These are phyloP conservation scores for Trichocomaceae sp. DNA, from an alignment of 2,329 filamentous ascomycete genomes.

Conservation along the genomic window DNA sequence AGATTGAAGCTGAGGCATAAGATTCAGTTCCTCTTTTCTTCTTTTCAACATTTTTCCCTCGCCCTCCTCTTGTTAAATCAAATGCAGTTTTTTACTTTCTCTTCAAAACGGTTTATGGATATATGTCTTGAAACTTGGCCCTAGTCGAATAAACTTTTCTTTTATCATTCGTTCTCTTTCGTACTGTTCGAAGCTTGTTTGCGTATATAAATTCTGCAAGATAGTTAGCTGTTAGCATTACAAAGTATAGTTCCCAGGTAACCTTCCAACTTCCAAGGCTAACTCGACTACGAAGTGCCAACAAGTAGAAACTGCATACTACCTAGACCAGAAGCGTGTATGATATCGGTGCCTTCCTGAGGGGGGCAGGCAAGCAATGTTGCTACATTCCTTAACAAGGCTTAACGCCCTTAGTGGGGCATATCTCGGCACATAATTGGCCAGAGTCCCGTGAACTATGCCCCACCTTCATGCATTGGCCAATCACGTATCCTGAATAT, in stretches of 20 bases:
- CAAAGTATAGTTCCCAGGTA: too few species aligned
- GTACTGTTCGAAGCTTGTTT: not conserved
- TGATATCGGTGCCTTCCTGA: not conserved
- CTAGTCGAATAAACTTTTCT: not conserved
- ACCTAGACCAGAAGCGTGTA: not conserved
- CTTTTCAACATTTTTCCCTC: not conserved
- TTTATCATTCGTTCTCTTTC: not conserved
- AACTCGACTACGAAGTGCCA: too few species aligned
- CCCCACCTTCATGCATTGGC: not conserved
- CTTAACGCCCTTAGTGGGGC: not conserved
- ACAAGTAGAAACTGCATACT: not conserved
- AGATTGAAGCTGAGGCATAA: slow-evolving; percentile 21
- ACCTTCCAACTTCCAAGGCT: too few species aligned
- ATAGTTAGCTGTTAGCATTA: not conserved
- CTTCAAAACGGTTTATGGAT: slow-evolving; percentile 2
- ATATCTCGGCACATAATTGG: not conserved
- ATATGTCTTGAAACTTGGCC: not conserved
- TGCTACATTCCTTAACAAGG: not conserved
- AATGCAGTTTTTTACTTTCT: not conserved
- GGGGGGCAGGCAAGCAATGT: not conserved
- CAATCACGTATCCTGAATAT: not conserved
- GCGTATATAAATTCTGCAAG: not conserved
- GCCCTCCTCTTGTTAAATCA: not conserved
- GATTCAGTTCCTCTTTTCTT: not conserved
- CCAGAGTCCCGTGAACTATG: not conserved